A percentile compares a stretch with the other conserved stretches of the same genome.
phyloP scores from a whole-genome alignment of 2,329 filamentous ascomycete species.

The Lasiodiplodia gonubiensis region DNA sequence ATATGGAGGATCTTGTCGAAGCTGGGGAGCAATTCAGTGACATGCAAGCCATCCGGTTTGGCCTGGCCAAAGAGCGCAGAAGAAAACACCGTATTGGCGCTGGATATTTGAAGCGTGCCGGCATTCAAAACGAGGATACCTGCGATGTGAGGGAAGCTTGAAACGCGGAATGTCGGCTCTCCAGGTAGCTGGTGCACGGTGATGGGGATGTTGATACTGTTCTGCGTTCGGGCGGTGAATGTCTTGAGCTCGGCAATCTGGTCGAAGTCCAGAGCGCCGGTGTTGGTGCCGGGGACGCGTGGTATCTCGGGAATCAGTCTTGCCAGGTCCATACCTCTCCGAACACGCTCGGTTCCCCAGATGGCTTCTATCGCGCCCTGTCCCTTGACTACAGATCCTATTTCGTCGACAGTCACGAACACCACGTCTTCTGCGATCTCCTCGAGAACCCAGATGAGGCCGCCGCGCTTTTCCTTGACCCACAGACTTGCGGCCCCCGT shows the following conservation, averaged over 20 bases:
- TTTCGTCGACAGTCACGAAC: slow-evolving; percentile 75
- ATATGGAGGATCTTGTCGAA: slow-evolving; percentile 85
- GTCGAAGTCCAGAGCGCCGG: slow-evolving; percentile 77
- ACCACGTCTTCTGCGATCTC: slow-evolving; percentile 96
- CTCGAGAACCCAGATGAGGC: slow-evolving; percentile 96
- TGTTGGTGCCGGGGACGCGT: slow-evolving; percentile 72
- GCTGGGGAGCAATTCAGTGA: slow-evolving; percentile 81
- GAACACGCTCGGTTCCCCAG: slow-evolving; percentile 75
- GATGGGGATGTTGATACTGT: slow-evolving; percentile 81
- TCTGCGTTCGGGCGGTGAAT: slow-evolving; percentile 82
- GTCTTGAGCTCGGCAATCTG: slow-evolving; percentile 74
- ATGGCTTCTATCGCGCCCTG: slow-evolving; percentile 82
- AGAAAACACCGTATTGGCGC: slow-evolving; percentile 93
- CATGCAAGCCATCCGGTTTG: slow-evolving; percentile 77
- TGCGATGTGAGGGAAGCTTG: slow-evolving; percentile 95
- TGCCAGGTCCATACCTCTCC: slow-evolving; percentile 74
- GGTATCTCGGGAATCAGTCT: slow-evolving; percentile 83
- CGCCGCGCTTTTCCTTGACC: slow-evolving; percentile 96
- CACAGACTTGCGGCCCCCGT: slow-evolving; percentile 93
- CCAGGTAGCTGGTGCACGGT: slow-evolving; percentile 76
- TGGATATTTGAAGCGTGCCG: slow-evolving; percentile 77
- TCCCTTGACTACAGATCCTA: slow-evolving; percentile 72
- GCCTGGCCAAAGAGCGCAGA: slow-evolving; percentile 89
- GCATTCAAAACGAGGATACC: slow-evolving; percentile 94
- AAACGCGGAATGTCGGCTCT: slow-evolving; percentile 77